Base-by-base conservation (phyloP, 2,329 filamentous ascomycete species). In the Cladorrhinum sp. region DNA sequence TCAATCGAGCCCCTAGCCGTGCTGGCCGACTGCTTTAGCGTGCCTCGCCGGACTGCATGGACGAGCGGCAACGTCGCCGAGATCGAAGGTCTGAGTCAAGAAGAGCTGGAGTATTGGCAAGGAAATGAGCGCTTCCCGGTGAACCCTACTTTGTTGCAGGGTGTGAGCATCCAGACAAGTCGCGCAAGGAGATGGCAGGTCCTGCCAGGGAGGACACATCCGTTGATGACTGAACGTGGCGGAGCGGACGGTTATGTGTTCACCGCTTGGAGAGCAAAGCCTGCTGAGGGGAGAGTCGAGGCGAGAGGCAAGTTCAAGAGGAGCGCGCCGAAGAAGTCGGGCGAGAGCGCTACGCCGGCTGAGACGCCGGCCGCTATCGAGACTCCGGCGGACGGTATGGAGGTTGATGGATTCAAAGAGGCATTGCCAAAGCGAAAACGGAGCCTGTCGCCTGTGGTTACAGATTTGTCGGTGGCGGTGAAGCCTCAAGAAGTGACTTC, bases 161-260 rank as follows among this genome's bases (percentile, higher is more conserved):
- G 88, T 0, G 87, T 91, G 0, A 85, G 83, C 12, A 80, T 99
- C 57, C 93, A 98, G 76, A 95, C 88, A 2, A 90, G 88, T 52
- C 82, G 91, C 13, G 87, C 90, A 4, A 82, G 90, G 63, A 81
- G 85, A 57, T 98, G 92, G 91, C 95, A 99, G 78, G 93, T 97
- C 1, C 75, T 99, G 51, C 95, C 95, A 0, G 91, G 92, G 0
- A 80, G 95, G 57, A 98, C 95, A 56, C 95, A 99, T 77, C 95
- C 95, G 6, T 75, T 96, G 58, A 99, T 99, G 95, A 96, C 91
- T 62, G 87, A 87, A 38, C 83, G 85, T 45, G 95, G 95, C 20
- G 93, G 93, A 0, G 86, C 92, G 0, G 93, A 98, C 71, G 95
- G 95, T 0, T 99, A 91, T 73, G 73, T 99, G 2, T 92, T 98